Percentiles rank a stretch among this genome's conserved stretches.
Evolutionary conservation across 2,329 filamentous ascomycete species (phyloP).

Genomic region (Blumeria hordei): DNA sequence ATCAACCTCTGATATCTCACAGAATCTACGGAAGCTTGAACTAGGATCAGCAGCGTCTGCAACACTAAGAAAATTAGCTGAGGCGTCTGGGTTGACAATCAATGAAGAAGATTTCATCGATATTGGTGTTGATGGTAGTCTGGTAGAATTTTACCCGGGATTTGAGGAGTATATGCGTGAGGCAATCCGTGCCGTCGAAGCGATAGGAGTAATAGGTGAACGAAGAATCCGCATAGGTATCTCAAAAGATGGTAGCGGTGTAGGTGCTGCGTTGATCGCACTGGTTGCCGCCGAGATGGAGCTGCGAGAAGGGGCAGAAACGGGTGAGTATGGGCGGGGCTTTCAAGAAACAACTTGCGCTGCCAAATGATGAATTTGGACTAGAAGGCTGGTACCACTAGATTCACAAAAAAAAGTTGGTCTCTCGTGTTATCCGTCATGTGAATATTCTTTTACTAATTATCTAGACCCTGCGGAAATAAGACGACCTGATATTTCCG

Average conservation of each 20-base stretch:
- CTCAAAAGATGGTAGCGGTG: constrained; percentile 85
- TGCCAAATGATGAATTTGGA: no score
- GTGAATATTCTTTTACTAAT: no score
- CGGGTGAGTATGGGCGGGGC: no score
- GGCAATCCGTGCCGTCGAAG: constrained; percentile 49
- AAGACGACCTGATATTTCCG: no score
- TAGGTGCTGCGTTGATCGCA: constrained; percentile 88
- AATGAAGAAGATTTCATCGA: constrained; percentile 46
- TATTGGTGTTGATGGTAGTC: constrained; percentile 77
- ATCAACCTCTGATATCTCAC: constrained; percentile 8
- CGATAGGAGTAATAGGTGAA: constrained; percentile 56
- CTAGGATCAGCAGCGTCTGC: constrained; percentile 8
- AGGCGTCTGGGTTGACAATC: constrained; percentile 9
- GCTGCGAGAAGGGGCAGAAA: background rate
- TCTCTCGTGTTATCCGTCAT: no score
- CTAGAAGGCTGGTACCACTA: no score
- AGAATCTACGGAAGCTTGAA: constrained; percentile 11
- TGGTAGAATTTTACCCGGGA: constrained; percentile 88
- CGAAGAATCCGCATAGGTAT: constrained; percentile 82
- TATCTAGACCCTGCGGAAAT: no score
- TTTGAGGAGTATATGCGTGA: constrained; percentile 79
- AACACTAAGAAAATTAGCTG: constrained; percentile 10
- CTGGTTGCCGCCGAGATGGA: constrained; percentile 49
- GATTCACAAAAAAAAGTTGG: no score
- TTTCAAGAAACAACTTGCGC: no score